Evolutionary conservation across 257 asterid genomes (phyloP).

Genomic region (Solanum tacnaense): DNA sequence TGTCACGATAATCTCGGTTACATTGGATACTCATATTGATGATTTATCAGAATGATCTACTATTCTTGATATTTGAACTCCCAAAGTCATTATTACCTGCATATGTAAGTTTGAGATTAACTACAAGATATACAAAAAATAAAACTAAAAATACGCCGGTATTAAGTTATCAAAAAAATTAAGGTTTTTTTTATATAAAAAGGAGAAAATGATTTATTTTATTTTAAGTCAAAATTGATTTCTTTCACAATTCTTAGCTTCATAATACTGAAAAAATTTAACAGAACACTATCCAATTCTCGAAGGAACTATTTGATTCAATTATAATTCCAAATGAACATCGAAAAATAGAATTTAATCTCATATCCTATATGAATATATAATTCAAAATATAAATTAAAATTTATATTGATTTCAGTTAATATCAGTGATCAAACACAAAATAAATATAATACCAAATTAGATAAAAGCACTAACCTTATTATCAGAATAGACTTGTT

Average conservation of each 20-base stretch:
- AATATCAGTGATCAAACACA: background rate
- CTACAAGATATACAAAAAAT: background rate
- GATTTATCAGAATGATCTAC: background rate
- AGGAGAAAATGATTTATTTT: background rate
- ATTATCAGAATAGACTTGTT: background rate
- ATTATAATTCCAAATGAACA: background rate
- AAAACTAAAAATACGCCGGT: background rate
- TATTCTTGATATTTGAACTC: background rate
- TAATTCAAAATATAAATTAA: background rate
- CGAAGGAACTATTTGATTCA: background rate
- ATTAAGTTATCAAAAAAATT: background rate
- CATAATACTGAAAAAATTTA: background rate
- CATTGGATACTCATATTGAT: background rate
- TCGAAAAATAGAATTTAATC: background rate
- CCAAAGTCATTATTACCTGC: background rate
- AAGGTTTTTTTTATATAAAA: background rate
- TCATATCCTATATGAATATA: background rate
- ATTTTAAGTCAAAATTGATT: background rate
- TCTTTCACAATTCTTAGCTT: background rate
- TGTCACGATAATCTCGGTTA: background rate
- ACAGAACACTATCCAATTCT: background rate
- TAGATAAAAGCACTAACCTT: background rate
- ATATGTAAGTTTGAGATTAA: too few species aligned
- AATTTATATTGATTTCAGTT: background rate
- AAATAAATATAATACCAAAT: background rate